Evolutionary conservation across 2,329 filamentous ascomycete species (phyloP).

Genomic region (Aspergillus thermomutatus): DNA sequence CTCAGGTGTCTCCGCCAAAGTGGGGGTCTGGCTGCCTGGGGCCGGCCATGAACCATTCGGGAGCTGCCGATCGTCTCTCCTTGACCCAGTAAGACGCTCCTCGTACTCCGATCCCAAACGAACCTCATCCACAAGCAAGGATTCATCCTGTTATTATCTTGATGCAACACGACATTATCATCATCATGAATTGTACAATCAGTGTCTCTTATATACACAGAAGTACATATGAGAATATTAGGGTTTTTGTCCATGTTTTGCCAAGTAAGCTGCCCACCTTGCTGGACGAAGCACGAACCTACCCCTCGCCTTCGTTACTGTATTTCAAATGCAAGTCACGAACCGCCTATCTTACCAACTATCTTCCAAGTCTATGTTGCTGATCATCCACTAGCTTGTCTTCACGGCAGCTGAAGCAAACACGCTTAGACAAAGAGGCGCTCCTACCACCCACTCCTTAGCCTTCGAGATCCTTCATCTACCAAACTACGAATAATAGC

Average conservation of each 20-base stretch:
- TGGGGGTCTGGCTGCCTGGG: not conserved
- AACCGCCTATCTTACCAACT: not conserved
- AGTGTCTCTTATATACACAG: not conserved
- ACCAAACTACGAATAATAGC: no score
- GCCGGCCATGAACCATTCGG: constrained; percentile 9
- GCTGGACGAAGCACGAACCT: not conserved
- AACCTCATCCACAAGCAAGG: not conserved
- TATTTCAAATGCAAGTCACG: no score
- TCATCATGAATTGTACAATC: not conserved
- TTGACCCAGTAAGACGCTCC: no score
- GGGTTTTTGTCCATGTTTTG: not conserved
- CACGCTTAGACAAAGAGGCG: not conserved
- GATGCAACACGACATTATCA: not conserved
- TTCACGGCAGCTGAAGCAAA: not conserved
- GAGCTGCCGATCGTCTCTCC: constrained; percentile 7
- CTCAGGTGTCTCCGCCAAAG: not conserved
- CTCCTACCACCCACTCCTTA: not conserved
- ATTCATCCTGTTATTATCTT: not conserved
- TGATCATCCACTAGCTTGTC: not conserved
- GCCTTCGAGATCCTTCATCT: not conserved
- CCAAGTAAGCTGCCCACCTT: not conserved
- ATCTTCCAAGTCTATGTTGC: not conserved
- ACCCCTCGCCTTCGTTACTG: not conserved
- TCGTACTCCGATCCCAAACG: not conserved
- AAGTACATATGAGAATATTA: not conserved